Evolutionary conservation across 2,329 filamentous ascomycete species (phyloP).

Genomic region (Truncatella angustata): DNA sequence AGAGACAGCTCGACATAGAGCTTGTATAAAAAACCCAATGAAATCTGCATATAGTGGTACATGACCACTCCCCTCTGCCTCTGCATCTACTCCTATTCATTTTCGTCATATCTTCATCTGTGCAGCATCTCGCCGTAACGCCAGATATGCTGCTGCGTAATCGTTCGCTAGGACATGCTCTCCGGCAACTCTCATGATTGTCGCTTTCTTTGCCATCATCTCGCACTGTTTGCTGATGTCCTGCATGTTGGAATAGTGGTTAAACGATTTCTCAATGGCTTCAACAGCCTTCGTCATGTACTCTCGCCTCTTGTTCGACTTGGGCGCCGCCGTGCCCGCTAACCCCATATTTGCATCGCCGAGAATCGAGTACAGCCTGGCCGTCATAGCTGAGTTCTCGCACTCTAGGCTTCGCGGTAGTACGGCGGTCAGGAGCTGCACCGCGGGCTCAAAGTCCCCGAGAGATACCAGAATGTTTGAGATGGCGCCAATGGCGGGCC

Average conservation of each 20-base stretch:
- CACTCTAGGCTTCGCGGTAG: slow-evolving; percentile 77
- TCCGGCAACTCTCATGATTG: slow-evolving; percentile 68
- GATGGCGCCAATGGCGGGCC: slow-evolving; percentile 68
- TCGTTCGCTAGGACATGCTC: slow-evolving; percentile 64
- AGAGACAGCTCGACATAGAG: slow-evolving; percentile 1
- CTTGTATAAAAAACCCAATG: slow-evolving; percentile 8
- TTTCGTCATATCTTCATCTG: slow-evolving; percentile 19
- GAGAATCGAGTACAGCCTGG: slow-evolving; percentile 66
- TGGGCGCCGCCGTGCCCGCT: slow-evolving; percentile 53
- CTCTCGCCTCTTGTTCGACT: slow-evolving; percentile 49
- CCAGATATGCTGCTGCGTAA: slow-evolving; percentile 63
- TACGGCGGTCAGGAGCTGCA: slow-evolving; percentile 62
- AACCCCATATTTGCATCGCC: slow-evolving; percentile 78
- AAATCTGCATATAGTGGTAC: background rate
- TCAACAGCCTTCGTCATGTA: slow-evolving; percentile 57
- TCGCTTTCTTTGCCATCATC: slow-evolving; percentile 79
- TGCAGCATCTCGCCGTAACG: slow-evolving; percentile 45
- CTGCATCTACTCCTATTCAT: background rate
- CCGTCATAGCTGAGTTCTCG: slow-evolving; percentile 60
- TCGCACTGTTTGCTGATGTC: slow-evolving; percentile 72
- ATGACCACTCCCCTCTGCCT: background rate
- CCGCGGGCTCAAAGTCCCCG: slow-evolving; percentile 67
- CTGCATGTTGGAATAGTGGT: slow-evolving; percentile 64
- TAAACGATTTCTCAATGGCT: slow-evolving; percentile 62
- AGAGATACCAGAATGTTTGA: slow-evolving; percentile 68